Evolutionary conservation across 2,329 filamentous ascomycete genomes (phyloP), one percentile per base, ranked within the genome.

Genomic region (Sporothrix brunneoviolacea): DNA sequence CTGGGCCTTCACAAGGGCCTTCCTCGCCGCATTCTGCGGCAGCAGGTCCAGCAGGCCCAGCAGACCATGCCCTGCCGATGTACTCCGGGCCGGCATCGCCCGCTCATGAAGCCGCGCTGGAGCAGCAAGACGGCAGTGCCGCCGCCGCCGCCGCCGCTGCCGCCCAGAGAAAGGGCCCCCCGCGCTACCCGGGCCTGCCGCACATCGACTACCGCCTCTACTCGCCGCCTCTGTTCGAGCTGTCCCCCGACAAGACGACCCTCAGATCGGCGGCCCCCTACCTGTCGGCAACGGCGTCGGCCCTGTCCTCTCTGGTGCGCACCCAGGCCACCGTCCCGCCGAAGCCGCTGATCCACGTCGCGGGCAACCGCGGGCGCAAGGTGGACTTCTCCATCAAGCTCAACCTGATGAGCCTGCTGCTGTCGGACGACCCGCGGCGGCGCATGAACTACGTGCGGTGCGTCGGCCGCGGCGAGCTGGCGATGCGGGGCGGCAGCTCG

Each of bases 361-460:
- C 65, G 3, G 77, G 77, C 39, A 70, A 63, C 28, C 69, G 70
- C 27, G 65, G 67, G n/a, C 61, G 63, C 51, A 64, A 59, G 54
- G 57, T 73, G 28, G 76, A 80, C 60, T 80, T 81, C 56, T 68
- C 72, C 51, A 61, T 80, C 52, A 73, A 71, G 58, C 63, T 80
- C 37, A 80, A 80, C 59, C 64, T 79, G 16, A 75, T 80, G 72
- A 67, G 63, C 42, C 64, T 80, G 10, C 65, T 81, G 5, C 67
- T 79, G 2, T 69, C 75, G 0, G 71, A 75, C 3, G 68, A 74
- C 48, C 61, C 67, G 8, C 61, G 59, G 21, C 57, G 65, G 32
- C 69, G 74, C 22, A 69, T 77, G 60, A 74, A 80, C 58, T 80
- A 80, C 61, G 66, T 79, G 39, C 72, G 75, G 19, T 72, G 74